Evolutionary conservation across 441 rosid genomes (phyloP).

Genomic region (Adansonia grandidieri): DNA sequence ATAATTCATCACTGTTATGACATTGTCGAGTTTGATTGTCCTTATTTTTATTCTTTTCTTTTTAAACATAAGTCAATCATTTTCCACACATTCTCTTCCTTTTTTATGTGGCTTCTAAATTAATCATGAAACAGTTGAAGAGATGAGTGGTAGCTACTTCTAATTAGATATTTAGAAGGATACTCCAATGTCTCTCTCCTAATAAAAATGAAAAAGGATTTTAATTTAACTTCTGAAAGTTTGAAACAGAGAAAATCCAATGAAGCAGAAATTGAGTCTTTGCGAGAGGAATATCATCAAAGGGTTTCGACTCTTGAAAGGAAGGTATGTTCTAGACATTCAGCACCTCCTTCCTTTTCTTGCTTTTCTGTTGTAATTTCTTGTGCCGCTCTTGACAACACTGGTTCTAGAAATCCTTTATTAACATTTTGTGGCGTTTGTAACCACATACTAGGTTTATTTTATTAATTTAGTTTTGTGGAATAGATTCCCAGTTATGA

Average conservation of each 20-base stretch:
- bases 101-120: not conserved
- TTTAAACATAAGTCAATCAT: not conserved
- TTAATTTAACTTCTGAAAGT: conserved; percentile 34
- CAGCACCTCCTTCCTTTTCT: not conserved
- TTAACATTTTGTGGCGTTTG: not conserved
- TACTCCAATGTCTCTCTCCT: conserved; percentile 5
- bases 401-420: not conserved
- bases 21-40: not conserved
- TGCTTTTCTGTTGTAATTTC: conserved; percentile 16
- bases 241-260: conserved; percentile 80
- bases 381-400: not conserved
- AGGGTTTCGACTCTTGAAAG: conserved; percentile 94
- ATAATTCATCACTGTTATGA: not conserved
- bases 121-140: conserved; percentile 17
- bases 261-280: conserved; percentile 93
- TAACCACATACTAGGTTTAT: not conserved
- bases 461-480: not conserved
- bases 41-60: not conserved
- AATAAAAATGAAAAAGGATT: not conserved
- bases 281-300: conserved; percentile 98
- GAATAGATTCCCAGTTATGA: not conserved
- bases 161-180: conserved; percentile 10
- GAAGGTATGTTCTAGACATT: conserved; percentile 53
- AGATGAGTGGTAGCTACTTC: conserved; percentile 5
- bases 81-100: not conserved